phyloP scores from a whole-genome alignment of 2,329 filamentous ascomycete genomes.

The Aspergillus clavatus region DNA sequence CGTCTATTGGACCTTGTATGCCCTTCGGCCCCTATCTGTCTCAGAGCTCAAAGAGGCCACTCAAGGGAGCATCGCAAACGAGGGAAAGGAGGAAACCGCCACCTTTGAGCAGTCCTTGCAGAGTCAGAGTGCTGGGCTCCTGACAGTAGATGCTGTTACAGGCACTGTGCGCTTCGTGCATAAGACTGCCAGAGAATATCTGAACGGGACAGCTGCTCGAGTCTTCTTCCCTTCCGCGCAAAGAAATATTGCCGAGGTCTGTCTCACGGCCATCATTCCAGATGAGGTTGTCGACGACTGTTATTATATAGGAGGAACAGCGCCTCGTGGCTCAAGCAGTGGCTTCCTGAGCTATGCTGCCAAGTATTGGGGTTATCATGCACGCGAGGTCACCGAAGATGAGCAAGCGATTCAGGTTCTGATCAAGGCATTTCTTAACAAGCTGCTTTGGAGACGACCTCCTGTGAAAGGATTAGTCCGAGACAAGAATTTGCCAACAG shows the following conservation, averaged over 20 bases:
- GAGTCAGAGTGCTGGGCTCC: slow-evolving; percentile 17
- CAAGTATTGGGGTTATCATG: slow-evolving; percentile 28
- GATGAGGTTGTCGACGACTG: slow-evolving; percentile 33
- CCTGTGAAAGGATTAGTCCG: slow-evolving; percentile 11
- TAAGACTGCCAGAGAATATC: slow-evolving; percentile 28
- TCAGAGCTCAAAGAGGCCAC: slow-evolving; percentile 21
- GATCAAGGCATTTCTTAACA: slow-evolving; percentile 31
- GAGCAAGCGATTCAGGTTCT: slow-evolving; percentile 29
- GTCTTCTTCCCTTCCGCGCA: slow-evolving; percentile 28
- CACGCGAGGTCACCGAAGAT: slow-evolving; percentile 23
- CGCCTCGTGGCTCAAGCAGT: slow-evolving; percentile 9
- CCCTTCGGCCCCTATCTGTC: slow-evolving; percentile 21
- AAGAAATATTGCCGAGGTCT: slow-evolving; percentile 27
- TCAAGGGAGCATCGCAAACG: slow-evolving; percentile 1
- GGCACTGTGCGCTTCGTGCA: slow-evolving; percentile 27
- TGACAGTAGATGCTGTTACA: slow-evolving; percentile 23
- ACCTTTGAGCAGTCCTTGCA: slow-evolving; percentile 19
- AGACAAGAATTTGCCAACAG: slow-evolving; percentile 13
- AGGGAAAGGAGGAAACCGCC: background rate
- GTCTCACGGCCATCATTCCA: slow-evolving; percentile 21
- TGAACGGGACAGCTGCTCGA: slow-evolving; percentile 21
- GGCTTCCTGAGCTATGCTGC: slow-evolving; percentile 24
- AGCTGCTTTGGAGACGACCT: slow-evolving; percentile 28
- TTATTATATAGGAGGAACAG: slow-evolving; percentile 16
- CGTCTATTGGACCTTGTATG: slow-evolving; percentile 28